A percentile compares a stretch with the other conserved stretches of the same genome.
phyloP scores from a whole-genome alignment of 331 rosid species.

The Spiraea crenata region DNA sequence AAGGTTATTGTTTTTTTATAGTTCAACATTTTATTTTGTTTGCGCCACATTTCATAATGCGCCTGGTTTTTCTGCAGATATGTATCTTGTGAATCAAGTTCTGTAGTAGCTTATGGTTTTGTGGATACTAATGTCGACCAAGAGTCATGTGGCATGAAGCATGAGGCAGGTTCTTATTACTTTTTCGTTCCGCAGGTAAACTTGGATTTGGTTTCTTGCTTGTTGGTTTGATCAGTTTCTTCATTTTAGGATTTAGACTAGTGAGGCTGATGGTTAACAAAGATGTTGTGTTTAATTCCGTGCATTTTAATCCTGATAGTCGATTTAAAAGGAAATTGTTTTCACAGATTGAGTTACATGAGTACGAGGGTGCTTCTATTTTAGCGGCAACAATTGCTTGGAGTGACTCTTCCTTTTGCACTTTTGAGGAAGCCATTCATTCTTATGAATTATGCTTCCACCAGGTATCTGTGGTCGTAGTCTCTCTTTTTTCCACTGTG shows the following conservation, averaged over 20 bases:
- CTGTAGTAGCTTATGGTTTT: slow-evolving; percentile 68
- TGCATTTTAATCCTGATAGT: not conserved
- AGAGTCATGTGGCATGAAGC: slow-evolving; percentile 36
- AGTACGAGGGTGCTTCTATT: slow-evolving; percentile 64
- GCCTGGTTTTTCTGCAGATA: slow-evolving; percentile 41
- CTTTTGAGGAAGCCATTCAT: slow-evolving; percentile 59
- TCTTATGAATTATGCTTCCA: slow-evolving; percentile 54
- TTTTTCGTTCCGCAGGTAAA: slow-evolving; percentile 86
- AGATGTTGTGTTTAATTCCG: too few species aligned
- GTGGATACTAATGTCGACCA: slow-evolving; percentile 43
- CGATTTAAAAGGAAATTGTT: slow-evolving; percentile 19
- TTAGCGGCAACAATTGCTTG: slow-evolving; percentile 82
- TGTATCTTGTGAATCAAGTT: slow-evolving; percentile 55
- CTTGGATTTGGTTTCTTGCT: slow-evolving; percentile 7
- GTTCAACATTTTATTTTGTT: not conserved
- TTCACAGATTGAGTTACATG: slow-evolving; percentile 80
- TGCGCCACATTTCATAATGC: not conserved
- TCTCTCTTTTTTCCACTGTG: slow-evolving; percentile 1
- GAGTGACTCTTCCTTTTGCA: slow-evolving; percentile 59
- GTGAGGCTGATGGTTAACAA: slow-evolving; percentile 11
- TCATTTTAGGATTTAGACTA: slow-evolving; percentile 3
- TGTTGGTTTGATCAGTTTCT: not conserved
- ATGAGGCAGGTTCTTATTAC: slow-evolving; percentile 52
- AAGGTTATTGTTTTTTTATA: slow-evolving; percentile 43
- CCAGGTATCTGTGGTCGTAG: slow-evolving; percentile 52